Evolutionary conservation across 1,284 basidiomycete species (phyloP).

Genomic region (Mycena sp.): DNA sequence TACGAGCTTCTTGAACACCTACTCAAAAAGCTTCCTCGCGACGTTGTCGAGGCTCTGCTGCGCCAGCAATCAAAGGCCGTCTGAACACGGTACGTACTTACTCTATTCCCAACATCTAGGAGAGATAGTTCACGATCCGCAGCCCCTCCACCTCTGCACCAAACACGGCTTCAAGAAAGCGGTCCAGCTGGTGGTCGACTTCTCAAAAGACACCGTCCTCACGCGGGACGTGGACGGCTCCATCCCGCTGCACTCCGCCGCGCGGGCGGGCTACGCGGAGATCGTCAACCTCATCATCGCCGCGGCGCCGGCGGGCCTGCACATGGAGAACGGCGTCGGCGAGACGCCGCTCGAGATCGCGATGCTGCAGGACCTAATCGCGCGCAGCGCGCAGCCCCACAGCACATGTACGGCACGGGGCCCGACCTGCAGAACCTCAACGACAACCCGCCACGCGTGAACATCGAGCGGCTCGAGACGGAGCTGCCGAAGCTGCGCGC

Average conservation of each 20-base stretch:
- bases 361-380: slow-evolving; percentile 32
- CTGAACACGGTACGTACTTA: slow-evolving; percentile 54
- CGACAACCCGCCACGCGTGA: slow-evolving; percentile 29
- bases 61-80: slow-evolving; percentile 52
- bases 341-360: slow-evolving; percentile 60
- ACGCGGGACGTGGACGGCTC: slow-evolving; percentile 27
- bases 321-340: slow-evolving; percentile 63
- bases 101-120: neutral
- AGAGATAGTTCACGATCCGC: slow-evolving; percentile 33
- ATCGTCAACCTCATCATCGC: slow-evolving; percentile 51
- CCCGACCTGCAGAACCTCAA: slow-evolving; percentile 9
- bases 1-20: slow-evolving; percentile 51
- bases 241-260: slow-evolving; percentile 26
- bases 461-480: slow-evolving; percentile 35
- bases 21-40: slow-evolving; percentile 57
- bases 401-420: too few relatives aligned
- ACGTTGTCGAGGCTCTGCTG: slow-evolving; percentile 53
- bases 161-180: slow-evolving; percentile 35
- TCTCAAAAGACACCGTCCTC: slow-evolving; percentile 24
- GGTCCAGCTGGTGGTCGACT: slow-evolving; percentile 19
- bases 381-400: too few relatives aligned
- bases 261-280: slow-evolving; percentile 27
- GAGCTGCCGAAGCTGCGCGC: slow-evolving; percentile 45
- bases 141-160: slow-evolving; percentile 58
- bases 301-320: slow-evolving; percentile 48